Percentiles rank a stretch among this genome's conserved stretches.
Evolutionary conservation across 306 rosid species (phyloP).

Genomic region (Cicer chorassanicum): DNA sequence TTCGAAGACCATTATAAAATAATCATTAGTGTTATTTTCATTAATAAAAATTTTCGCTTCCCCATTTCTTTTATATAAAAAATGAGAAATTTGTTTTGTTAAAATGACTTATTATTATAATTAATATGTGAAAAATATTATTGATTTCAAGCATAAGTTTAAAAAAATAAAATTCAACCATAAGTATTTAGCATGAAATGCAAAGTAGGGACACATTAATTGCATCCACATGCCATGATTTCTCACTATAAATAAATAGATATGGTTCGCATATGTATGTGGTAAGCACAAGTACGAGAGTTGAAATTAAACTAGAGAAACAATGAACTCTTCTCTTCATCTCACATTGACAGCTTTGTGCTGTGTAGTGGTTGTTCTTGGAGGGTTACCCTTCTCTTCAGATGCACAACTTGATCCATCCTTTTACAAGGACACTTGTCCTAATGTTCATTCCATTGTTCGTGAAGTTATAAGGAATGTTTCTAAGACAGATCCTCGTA

Average conservation of each 20-base stretch:
- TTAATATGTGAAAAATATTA: too few relatives aligned
- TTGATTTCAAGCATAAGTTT: too few relatives aligned
- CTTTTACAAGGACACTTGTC: conserved; percentile 46
- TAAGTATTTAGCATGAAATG: not conserved
- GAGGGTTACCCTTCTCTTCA: conserved; percentile 23
- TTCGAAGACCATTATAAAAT: too few relatives aligned
- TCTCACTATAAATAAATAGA: conserved; percentile 5
- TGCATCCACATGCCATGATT: not conserved
- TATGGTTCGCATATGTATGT: not conserved
- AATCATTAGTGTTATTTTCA: too few relatives aligned
- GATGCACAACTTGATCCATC: conserved; percentile 46
- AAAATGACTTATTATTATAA: too few relatives aligned
- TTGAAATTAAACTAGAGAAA: not conserved
- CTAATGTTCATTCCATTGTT: conserved; percentile 37
- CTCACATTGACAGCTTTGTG: conserved; percentile 30
- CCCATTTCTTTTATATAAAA: too few relatives aligned
- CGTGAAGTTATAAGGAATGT: conserved; percentile 8
- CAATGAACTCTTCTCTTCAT: not conserved
- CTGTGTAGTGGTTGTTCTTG: conserved; percentile 36
- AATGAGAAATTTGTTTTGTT: too few relatives aligned
- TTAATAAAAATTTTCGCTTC: too few relatives aligned
- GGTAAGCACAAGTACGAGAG: not conserved
- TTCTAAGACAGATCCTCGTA: conserved; percentile 44
- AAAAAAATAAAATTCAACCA: too few relatives aligned
- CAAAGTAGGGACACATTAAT: not conserved